These are phyloP conservation scores for Citrus medica DNA, from an alignment of 345 rosid genomes.

Conservation along the genomic window DNA sequence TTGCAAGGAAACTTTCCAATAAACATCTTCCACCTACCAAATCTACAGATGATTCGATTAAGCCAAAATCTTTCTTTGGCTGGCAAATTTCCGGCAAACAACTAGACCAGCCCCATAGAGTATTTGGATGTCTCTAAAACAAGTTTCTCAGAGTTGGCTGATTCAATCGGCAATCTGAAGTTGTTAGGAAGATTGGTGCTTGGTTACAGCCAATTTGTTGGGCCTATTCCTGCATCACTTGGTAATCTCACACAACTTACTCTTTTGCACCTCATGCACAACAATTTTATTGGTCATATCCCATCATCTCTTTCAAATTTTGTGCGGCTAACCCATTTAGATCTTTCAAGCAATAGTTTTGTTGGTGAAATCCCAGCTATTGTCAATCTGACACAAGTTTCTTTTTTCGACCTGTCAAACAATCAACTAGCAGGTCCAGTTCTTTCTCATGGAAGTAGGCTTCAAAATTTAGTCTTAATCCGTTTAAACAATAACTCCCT, in stretches of 20 bases:
- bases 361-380: conserved; percentile 19
- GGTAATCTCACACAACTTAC: neutral
- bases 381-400: neutral
- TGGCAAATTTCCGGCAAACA: neutral
- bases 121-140: neutral
- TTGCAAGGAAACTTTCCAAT: neutral
- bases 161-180: neutral
- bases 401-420: neutral
- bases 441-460: neutral
- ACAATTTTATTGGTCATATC: conserved; percentile 16
- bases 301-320: conserved; percentile 15
- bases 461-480: neutral
- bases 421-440: neutral
- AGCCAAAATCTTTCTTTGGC: neutral
- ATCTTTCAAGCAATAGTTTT: neutral
- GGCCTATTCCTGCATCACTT: neutral
- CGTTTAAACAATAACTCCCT: neutral
- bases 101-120: neutral
- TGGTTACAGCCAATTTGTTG: neutral
- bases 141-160: neutral
- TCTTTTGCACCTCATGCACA: neutral
- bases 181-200: neutral
- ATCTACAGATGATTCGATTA: neutral
- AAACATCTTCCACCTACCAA: neutral
- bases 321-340: neutral